A percentile compares a stretch with the other conserved stretches of the same genome.
phyloP scores from a whole-genome alignment of 176 grass and related monocot genomes.

The Alloteropsis semialata region DNA sequence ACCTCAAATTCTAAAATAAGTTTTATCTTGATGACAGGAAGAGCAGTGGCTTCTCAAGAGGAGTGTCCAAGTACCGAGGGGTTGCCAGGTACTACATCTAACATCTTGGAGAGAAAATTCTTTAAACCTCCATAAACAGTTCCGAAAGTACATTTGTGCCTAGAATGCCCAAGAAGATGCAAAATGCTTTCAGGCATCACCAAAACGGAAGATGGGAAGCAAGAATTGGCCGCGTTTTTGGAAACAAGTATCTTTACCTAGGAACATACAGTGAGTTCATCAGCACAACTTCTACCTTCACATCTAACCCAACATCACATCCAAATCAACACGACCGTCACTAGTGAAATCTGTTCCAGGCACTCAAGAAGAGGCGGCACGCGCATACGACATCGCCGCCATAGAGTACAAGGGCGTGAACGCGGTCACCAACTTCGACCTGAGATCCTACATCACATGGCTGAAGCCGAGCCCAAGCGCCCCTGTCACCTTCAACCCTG shows the following conservation, averaged over 20 bases:
- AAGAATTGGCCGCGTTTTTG: conserved; percentile 67
- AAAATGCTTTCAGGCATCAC: conserved; percentile 49
- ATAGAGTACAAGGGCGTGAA: conserved; percentile 78
- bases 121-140: background rate
- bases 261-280: conserved; percentile 55
- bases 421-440: conserved; percentile 74
- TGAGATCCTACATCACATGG: conserved; percentile 73
- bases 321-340: background rate
- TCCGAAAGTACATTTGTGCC: background rate
- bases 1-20: background rate
- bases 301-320: background rate
- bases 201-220: conserved; percentile 84
- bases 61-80: conserved; percentile 70
- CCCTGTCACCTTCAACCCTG: background rate
- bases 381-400: conserved; percentile 60
- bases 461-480: conserved; percentile 34
- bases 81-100: conserved; percentile 44
- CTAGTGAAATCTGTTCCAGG: background rate
- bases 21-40: conserved; percentile 35
- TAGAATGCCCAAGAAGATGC: background rate
- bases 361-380: conserved; percentile 71
- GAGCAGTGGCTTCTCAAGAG: conserved; percentile 74
- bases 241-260: conserved; percentile 74
- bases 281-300: background rate
- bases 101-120: background rate